These are phyloP conservation scores for Exophiala lecanii-corni DNA, from an alignment of 2,329 filamentous ascomycete species.

Conservation along the genomic window DNA sequence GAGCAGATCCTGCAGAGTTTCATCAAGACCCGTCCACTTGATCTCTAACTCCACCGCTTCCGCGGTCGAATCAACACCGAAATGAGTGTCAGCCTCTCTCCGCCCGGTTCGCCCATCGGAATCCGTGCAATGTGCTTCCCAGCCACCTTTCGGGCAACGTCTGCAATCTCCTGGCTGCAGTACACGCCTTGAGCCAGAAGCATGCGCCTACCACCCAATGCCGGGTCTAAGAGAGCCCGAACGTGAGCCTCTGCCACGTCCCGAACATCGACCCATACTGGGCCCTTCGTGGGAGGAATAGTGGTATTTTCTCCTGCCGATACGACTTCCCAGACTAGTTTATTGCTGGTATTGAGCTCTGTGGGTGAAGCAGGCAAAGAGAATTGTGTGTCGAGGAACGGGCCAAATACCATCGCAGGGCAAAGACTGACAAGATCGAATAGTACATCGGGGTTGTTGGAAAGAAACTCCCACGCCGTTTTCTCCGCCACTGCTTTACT, in stretches of 20 bases:
- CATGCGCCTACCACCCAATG: slow-evolving; percentile 24
- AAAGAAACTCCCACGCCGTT: slow-evolving; percentile 26
- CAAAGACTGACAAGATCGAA: slow-evolving; percentile 15
- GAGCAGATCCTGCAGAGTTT: slow-evolving; percentile 25
- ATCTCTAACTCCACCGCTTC: slow-evolving; percentile 43
- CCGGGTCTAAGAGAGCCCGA: slow-evolving; percentile 18
- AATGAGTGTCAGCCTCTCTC: slow-evolving; percentile 27
- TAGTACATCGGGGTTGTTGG: slow-evolving; percentile 26
- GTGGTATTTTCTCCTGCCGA: slow-evolving; percentile 22
- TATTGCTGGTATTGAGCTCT: slow-evolving; percentile 30
- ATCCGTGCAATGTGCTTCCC: slow-evolving; percentile 8
- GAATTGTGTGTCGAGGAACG: slow-evolving; percentile 21
- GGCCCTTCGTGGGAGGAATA: slow-evolving; percentile 28
- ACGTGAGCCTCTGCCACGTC: slow-evolving; percentile 32
- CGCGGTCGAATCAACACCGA: slow-evolving; percentile 47
- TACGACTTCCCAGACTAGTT: slow-evolving; percentile 31
- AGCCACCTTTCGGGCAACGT: slow-evolving; percentile 23
- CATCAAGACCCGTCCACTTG: slow-evolving; percentile 29
- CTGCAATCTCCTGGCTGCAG: slow-evolving; percentile 31
- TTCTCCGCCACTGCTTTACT: slow-evolving; percentile 24
- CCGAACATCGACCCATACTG: slow-evolving; percentile 29
- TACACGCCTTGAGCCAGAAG: slow-evolving; percentile 29
- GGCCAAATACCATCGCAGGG: slow-evolving; percentile 29
- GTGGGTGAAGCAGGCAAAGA: slow-evolving; percentile 25
- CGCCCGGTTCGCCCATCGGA: slow-evolving; percentile 27